Evolutionary conservation across 2,329 filamentous ascomycete genomes (phyloP), one percentile per base, ranked within the genome.

Genomic region (Beauveria australis): DNA sequence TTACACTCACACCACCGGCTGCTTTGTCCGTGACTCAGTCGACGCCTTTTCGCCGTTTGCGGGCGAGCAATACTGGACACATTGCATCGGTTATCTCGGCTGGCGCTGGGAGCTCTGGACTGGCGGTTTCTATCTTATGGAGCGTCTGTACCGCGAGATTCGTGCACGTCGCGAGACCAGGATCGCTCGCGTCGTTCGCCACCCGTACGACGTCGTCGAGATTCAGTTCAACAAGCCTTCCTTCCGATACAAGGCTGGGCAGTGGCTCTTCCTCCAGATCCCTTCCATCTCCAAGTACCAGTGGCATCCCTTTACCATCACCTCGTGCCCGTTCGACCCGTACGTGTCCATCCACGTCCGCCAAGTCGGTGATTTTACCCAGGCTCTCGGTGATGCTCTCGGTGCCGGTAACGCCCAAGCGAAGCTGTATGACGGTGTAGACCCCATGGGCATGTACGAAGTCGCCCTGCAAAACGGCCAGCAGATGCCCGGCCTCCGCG

Each of bases 301-400:
- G 78, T 99, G 94, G 94, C 94, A 99, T 76, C 94, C 94, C 1
- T 99, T 97, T 73, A 99, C 94, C 70, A 97, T 99, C 74, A 99
- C 94, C 2, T 97, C 94, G 10, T 99, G 94, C 75, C 94, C 94
- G 5, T 94, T 91, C 70, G 94, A 99, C 69, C 89, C 91, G 0
- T 97, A 97, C 71, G 86, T 97, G 66, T 96, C 91, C 44, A 84
- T 99, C 33, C 94, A 99, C 74, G 87, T 99, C 62, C 89, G 94
- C 53, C 94, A 97, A 77, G 93, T 97, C 7, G 94, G 94, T 66
- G 94, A 99, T 76, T 99, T 96, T 72, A 99, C 94, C 14, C 86
- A 87, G 63, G 86, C 88, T n/a, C 83, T 99, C n/a, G 94, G 92
- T 71, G 91, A 97, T 68, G 91, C 93, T 10, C 84, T 97, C n/a